Base-by-base conservation (phyloP, 2,329 filamentous ascomycete genomes). In the Calonectria pteridis region DNA sequence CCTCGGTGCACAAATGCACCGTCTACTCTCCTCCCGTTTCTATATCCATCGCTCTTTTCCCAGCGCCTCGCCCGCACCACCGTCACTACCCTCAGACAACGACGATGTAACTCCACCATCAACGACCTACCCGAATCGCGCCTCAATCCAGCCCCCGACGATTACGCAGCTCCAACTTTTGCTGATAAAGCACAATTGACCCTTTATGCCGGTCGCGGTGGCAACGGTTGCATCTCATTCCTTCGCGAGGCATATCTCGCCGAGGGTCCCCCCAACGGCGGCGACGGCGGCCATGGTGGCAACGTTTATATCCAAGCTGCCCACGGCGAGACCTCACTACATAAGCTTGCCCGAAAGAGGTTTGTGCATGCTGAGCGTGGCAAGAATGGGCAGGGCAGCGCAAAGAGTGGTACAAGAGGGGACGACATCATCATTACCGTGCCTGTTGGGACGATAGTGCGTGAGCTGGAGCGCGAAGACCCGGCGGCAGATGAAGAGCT, bases 261-360 rank as follows among this genome's bases (percentile, higher is more conserved):
- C 55, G 93, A 98, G 76, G 97, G 97, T 0, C 97, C 97, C 14
- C 92, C 97, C 13, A 98, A 99, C 84, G 97, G 97, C 63, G 97
- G 97, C 73, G 95, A 99, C 82, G 97, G 97, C 51, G 97, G 97
- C 6, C 94, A 92, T 70, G 97, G 97, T 75, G 97, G 97, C 49
- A 97, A 94, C 80, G 89, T 99, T 77, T 98, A 98, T 84, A 97
- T 99, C 72, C 96, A 98, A 85, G 96, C 97, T 10, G 92, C 98
- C 1, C 92, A 94, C 69, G 95, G 95, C 73, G 94, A 98, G 84
- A 98, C 95, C 0, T 98, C 95, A 67, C 86, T 99, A 74, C 96
- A 98, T 86, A 98, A 98, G 85, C 88, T 99, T 13, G 93, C 95
- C 1, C 90, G 96, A 50, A 89, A 93, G 77, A 92, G 94, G 2